Percentiles rank a stretch among this genome's conserved stretches.
Conservation (phyloP, 148 eudicot genomes). For the Nepenthes mirabilis region DNA sequence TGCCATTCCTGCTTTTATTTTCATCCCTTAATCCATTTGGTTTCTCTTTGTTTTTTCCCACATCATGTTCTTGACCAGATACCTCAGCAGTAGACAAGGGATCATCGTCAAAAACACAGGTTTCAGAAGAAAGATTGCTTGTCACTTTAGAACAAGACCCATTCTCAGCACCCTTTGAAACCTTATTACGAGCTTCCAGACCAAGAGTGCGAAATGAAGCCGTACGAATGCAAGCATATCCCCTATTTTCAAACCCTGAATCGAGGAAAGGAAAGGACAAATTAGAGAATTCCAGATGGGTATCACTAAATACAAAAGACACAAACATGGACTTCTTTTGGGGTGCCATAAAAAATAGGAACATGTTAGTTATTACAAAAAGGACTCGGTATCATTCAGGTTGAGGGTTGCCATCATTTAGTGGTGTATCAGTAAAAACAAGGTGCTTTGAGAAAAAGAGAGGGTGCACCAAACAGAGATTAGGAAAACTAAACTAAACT, state of each 20-base stretch:
- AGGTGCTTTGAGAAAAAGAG: too few species aligned
- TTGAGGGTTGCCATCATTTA: too few species aligned
- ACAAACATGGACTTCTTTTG: too few species aligned
- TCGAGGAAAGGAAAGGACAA: slow-evolving; percentile 12
- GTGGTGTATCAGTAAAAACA: too few species aligned
- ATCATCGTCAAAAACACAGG: background rate
- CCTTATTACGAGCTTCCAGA: slow-evolving; percentile 46
- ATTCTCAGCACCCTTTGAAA: slow-evolving; percentile 20
- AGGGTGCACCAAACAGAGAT: too few species aligned
- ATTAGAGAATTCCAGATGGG: slow-evolving; percentile 2
- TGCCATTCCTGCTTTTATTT: slow-evolving; percentile 23
- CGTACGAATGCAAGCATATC: slow-evolving; percentile 48
- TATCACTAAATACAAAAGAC: too few species aligned
- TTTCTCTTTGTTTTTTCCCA: slow-evolving; percentile 8
- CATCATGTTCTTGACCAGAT: slow-evolving; percentile 10
- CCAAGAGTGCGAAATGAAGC: slow-evolving; percentile 63
- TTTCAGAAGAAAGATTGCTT: slow-evolving; percentile 4
- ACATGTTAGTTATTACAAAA: background rate
- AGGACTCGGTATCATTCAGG: background rate
- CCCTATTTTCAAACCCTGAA: slow-evolving; percentile 28
- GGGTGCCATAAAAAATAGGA: too few species aligned
- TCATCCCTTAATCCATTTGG: slow-evolving; percentile 12
- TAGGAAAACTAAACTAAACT: too few species aligned
- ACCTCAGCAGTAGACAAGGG: slow-evolving; percentile 8
- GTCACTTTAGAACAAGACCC: slow-evolving; percentile 13